These are phyloP conservation scores for Platanthera guangdongensis DNA, from an alignment of 106 monocot genomes.

Conservation along the genomic window DNA sequence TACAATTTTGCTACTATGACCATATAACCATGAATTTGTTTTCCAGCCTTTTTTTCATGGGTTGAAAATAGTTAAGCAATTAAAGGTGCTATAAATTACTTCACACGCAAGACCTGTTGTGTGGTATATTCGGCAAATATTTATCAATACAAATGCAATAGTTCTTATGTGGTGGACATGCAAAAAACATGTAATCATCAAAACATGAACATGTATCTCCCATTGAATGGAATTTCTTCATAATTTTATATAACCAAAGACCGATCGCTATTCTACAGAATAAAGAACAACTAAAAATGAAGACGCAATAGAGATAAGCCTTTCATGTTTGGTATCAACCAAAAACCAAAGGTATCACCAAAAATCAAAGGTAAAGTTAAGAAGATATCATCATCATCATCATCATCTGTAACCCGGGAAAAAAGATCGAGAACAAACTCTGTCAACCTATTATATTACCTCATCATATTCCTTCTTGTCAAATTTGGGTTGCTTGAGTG, in stretches of 20 bases:
- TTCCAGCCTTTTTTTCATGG: no score
- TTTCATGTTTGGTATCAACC: neutral
- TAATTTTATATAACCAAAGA: neutral
- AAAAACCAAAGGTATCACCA: neutral
- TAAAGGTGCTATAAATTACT: no score
- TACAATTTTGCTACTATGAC: no score
- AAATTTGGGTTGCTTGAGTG: conserved; percentile 24
- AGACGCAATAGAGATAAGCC: neutral
- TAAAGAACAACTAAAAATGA: neutral
- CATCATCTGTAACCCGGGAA: neutral
- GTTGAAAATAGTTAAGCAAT: no score
- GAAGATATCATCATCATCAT: neutral
- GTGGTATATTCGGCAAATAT: no score
- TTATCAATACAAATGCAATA: no score
- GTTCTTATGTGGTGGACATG: no score
- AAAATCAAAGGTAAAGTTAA: neutral
- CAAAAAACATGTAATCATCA: no score
- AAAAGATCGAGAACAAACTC: neutral
- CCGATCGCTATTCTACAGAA: neutral
- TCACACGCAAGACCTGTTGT: no score
- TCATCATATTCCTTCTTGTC: conserved; percentile 22
- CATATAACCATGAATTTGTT: no score
- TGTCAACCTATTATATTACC: conserved; percentile 1
- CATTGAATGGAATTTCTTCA: neutral
- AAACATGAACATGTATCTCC: neutral